phyloP scores from a whole-genome alignment of 2,329 filamentous ascomycete species.

The Malbranchea cinnamomea region DNA sequence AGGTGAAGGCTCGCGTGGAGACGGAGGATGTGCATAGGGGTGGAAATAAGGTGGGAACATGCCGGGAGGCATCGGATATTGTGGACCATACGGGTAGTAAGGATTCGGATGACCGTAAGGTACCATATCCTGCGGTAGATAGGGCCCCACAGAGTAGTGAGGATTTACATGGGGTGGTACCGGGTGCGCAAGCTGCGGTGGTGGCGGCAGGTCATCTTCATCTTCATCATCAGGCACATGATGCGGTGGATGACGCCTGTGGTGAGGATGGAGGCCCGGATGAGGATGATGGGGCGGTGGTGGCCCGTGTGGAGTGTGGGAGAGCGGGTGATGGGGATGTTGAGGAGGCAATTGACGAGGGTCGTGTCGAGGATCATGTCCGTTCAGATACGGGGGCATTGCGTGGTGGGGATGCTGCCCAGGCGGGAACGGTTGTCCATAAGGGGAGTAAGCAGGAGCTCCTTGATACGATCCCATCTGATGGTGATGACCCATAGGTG shows the following conservation, averaged over 20 bases:
- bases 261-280: slow-evolving; percentile 6
- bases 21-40: slow-evolving; percentile 10
- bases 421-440: slow-evolving; percentile 4
- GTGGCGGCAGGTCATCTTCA: slow-evolving; percentile 18
- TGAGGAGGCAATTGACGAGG: slow-evolving; percentile 3
- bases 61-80: too few relatives aligned
- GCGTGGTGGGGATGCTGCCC: background rate
- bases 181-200: slow-evolving; percentile 16
- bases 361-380: slow-evolving; percentile 5
- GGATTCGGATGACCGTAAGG: slow-evolving; percentile 19
- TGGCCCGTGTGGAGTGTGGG: background rate
- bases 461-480: slow-evolving; percentile 3
- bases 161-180: slow-evolving; percentile 13
- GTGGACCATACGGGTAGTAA: slow-evolving; percentile 14
- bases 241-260: slow-evolving; percentile 5
- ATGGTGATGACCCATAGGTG: slow-evolving; percentile 6
- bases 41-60: too few relatives aligned
- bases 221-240: slow-evolving; percentile 13
- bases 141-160: slow-evolving; percentile 5
- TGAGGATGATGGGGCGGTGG: slow-evolving; percentile 4
- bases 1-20: slow-evolving; percentile 22
- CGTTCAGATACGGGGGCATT: slow-evolving; percentile 1
- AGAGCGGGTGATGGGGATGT: slow-evolving; percentile 7
- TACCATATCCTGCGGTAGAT: slow-evolving; percentile 20
- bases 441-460: slow-evolving; percentile 5